These are phyloP conservation scores for Pachysandra terminalis DNA, from an alignment of 164 flowering plant species.

Conservation along the genomic window DNA sequence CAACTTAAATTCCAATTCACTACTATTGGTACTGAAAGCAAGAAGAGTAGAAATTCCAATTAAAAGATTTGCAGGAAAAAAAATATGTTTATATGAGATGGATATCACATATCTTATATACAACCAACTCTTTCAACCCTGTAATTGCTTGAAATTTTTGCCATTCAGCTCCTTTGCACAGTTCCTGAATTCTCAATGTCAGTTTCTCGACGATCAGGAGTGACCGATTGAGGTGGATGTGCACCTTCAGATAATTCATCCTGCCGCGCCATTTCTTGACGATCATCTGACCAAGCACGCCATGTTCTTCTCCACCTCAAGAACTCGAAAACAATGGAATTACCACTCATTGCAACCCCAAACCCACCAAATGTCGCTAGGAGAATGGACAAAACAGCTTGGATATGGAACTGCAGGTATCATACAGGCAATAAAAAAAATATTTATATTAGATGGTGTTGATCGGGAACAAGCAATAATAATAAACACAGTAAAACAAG, in stretches of 20 bases:
- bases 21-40: too few species aligned
- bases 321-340: constrained; percentile 65
- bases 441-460: too few species aligned
- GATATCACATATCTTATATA: too few species aligned
- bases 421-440: neutral
- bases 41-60: too few species aligned
- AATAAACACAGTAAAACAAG: too few species aligned
- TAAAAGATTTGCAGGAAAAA: too few species aligned
- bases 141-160: too few species aligned
- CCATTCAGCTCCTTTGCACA: neutral
- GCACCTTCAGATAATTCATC: constrained; percentile 22
- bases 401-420: constrained; percentile 66
- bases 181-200: constrained; percentile 1
- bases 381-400: too few species aligned
- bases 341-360: constrained; percentile 77
- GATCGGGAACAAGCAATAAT: too few species aligned
- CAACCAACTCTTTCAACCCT: too few species aligned
- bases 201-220: constrained; percentile 2
- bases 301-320: constrained; percentile 51
- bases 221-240: constrained; percentile 9
- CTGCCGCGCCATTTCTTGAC: constrained; percentile 14
- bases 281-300: constrained; percentile 22
- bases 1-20: too few species aligned
- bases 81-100: too few species aligned
- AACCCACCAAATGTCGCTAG: constrained; percentile 81